These are phyloP conservation scores for Neofusicoccum ribis DNA, from an alignment of 2,329 filamentous ascomycete genomes.

Conservation along the genomic window DNA sequence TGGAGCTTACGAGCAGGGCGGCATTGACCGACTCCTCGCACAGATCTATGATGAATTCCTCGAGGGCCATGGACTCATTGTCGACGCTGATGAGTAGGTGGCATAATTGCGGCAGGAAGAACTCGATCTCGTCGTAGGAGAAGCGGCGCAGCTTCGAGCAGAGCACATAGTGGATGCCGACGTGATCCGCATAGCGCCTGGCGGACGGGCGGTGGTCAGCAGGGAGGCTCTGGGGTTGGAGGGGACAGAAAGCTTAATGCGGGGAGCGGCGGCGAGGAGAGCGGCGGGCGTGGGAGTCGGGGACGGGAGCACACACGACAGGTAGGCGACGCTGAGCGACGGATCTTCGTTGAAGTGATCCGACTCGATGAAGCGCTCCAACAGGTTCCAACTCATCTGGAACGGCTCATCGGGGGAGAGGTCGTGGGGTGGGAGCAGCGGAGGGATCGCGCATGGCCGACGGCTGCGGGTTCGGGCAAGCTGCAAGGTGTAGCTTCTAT, in stretches of 20 bases:
- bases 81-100: slow-evolving; percentile 85
- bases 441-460: slow-evolving; percentile 6
- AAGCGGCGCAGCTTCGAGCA: slow-evolving; percentile 88
- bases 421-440: neutral
- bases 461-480: neutral
- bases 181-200: slow-evolving; percentile 85
- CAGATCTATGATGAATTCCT: slow-evolving; percentile 82
- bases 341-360: slow-evolving; percentile 92
- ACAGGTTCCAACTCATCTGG: slow-evolving; percentile 71
- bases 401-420: slow-evolving; percentile 18
- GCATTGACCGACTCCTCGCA: slow-evolving; percentile 87
- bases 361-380: slow-evolving; percentile 88
- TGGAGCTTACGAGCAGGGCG: slow-evolving; percentile 65
- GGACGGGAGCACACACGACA: slow-evolving; percentile 65
- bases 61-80: slow-evolving; percentile 88
- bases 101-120: slow-evolving; percentile 82
- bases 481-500: slow-evolving; percentile 15
- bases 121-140: slow-evolving; percentile 87
- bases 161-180: slow-evolving; percentile 85
- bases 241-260: slow-evolving; percentile 19
- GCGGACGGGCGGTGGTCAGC: slow-evolving; percentile 22
- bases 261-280: slow-evolving; percentile 22
- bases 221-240: neutral
- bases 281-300: slow-evolving; percentile 1
- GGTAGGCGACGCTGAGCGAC: slow-evolving; percentile 83